phyloP scores from a whole-genome alignment of 2,329 filamentous ascomycete genomes.

The Sclerotinia glacialis region DNA sequence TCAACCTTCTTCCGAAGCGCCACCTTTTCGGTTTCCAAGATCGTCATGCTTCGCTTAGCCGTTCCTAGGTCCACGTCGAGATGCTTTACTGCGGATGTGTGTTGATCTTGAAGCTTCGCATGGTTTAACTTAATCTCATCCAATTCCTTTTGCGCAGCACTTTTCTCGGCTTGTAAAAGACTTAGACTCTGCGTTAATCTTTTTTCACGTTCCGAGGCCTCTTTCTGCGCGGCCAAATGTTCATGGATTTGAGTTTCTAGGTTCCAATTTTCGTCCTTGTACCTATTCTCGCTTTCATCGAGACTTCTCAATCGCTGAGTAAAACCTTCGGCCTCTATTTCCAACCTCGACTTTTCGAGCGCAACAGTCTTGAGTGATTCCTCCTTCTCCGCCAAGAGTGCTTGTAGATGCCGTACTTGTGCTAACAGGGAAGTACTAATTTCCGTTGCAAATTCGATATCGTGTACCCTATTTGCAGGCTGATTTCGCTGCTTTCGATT shows the following conservation, averaged over 20 bases:
- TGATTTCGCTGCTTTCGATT: slow-evolving; percentile 89
- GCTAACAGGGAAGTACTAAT: slow-evolving; percentile 91
- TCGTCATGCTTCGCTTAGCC: slow-evolving; percentile 74
- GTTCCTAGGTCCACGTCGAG: slow-evolving; percentile 86
- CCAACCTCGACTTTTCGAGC: slow-evolving; percentile 72
- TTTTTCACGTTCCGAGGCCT: slow-evolving; percentile 78
- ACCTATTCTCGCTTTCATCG: slow-evolving; percentile 91
- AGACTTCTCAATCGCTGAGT: slow-evolving; percentile 76
- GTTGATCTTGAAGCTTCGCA: slow-evolving; percentile 77
- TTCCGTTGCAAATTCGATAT: slow-evolving; percentile 97
- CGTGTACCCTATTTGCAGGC: slow-evolving; percentile 80
- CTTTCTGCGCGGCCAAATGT: slow-evolving; percentile 67
- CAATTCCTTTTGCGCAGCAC: slow-evolving; percentile 74
- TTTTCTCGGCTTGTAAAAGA: slow-evolving; percentile 70
- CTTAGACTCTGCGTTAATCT: slow-evolving; percentile 73
- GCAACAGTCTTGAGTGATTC: slow-evolving; percentile 75
- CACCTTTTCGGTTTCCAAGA: slow-evolving; percentile 75
- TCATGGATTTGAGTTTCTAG: slow-evolving; percentile 92
- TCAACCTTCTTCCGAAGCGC: slow-evolving; percentile 81
- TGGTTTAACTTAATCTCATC: slow-evolving; percentile 84
- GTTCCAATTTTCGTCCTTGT: slow-evolving; percentile 99
- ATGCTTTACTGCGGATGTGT: slow-evolving; percentile 71
- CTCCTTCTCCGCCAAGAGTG: slow-evolving; percentile 80
- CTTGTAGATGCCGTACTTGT: slow-evolving; percentile 90
- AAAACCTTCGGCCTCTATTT: slow-evolving; percentile 77